Evolutionary conservation across 805 yeast genomes (phyloP), one percentile per base, ranked within the genome.

Genomic region (Kodamaea fukazawae): DNA sequence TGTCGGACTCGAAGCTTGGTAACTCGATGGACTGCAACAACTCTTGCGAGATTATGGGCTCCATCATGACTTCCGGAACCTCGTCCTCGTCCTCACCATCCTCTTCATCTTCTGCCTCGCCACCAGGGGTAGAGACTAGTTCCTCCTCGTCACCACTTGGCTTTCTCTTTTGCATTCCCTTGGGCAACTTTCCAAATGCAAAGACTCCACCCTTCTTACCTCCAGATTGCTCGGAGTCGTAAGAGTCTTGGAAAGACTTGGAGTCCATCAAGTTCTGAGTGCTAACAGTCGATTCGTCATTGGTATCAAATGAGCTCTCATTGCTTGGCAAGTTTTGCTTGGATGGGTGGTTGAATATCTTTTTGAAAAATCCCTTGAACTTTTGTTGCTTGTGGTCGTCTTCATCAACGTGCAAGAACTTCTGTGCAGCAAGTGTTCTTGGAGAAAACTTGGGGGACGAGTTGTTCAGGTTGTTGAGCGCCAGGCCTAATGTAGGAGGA

Each of bases 1-100:
- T 48, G 10, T 61, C 67, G 7, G 51, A 44, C 34, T 61, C 65
- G 36, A 61, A 44, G 11, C 48, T 44, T 2, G 66, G 66, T 18
- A 63, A 46, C 29, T 50, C 44, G 4, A 46, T 22, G 2, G 30
- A 28, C 11, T 34, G 14, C 16, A 29, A n/a, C 12, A 27, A 11
- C 14, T 27, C 14, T 12, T 12, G 6, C 29, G 29, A 27, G 29
- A 12, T 27, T 4, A n/a, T 12, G 6, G 29, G 29, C 14, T 11
- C 36, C 22, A 23, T 16, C 22, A 18, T 7, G 16, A 23, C 36
- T 25, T 34, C 30, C 4, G 11, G 18, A 5, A 11, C 15, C 13
- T 34, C 18, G 20, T 11, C 29, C 16, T 32, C 29, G 4, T 12
- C 35, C 10, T 32, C 28, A 9, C 4, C 16, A 5, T 32, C 35